Evolutionary conservation across 306 rosid genomes (phyloP), one percentile per base, ranked within the genome.

Genomic region (Vicia faba): DNA sequence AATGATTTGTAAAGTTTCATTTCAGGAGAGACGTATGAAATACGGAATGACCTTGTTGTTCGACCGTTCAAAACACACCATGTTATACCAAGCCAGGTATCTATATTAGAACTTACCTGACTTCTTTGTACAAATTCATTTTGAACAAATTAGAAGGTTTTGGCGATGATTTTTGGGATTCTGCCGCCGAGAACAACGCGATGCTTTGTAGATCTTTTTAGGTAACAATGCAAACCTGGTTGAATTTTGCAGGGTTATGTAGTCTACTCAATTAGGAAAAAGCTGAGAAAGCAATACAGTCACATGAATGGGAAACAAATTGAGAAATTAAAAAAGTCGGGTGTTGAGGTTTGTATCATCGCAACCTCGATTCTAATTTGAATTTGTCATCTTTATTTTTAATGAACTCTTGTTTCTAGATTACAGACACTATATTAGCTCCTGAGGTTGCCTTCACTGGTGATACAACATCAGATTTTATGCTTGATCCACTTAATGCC

Each of bases 361-460:
- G 39, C 50, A 56, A 20, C 44, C 50, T 28, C 38, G 33, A 41
- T 61, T 73, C 50, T 46, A 57, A 54, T 44, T 75, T 69, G 33
- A 38, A 43, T 67, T 48, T 48, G 65, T 44, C 39, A 46, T 16
- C 38, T 65, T 46, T 49, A 35, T 31, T 63, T 74, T 64, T 67
- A 48, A 77, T 70, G 74, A 71, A 53, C 19, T 76, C 69, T 70
- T 45, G 59, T 68, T 70, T 84, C 76, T 84, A 93, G 97, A 93
- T 93, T 69, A 93, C 96, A 71, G 96, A 93, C 74, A 72, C 20
- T 48, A 56, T 93, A 69, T 74, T 93, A 83, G 86, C 96, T 45
- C 98, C 98, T 6, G 98, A 93, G 81, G 96, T 93, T 60, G 98
- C 98, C 77, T 93, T 93, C 81, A 83, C 96, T 0, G 98, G 97